phyloP scores from a whole-genome alignment of 1,284 basidiomycete species.

The Naganishia albida region DNA sequence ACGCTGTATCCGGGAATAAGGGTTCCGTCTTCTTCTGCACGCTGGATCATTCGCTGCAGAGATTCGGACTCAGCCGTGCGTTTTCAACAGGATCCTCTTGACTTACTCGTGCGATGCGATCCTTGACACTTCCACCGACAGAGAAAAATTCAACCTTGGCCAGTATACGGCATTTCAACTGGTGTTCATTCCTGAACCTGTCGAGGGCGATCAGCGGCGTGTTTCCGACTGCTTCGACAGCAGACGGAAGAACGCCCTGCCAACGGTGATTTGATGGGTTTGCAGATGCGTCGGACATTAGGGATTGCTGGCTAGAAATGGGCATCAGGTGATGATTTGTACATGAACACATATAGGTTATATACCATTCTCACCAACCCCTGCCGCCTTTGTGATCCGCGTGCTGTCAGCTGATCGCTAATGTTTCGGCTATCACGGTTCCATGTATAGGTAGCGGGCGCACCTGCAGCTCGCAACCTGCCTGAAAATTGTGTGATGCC shows the following conservation, averaged over 20 bases:
- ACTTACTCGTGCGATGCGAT: slow-evolving; percentile 78
- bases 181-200: slow-evolving; percentile 71
- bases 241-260: slow-evolving; percentile 66
- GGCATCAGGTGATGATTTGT: no score
- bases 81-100: background rate
- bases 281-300: background rate
- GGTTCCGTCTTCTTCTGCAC: slow-evolving; percentile 82
- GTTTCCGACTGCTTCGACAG: slow-evolving; percentile 81
- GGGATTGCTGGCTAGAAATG: background rate
- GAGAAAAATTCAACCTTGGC: slow-evolving; percentile 90
- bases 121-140: slow-evolving; percentile 91
- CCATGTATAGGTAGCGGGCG: no score
- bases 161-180: slow-evolving; percentile 84
- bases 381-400: no score
- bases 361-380: no score
- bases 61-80: background rate
- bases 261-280: slow-evolving; percentile 51
- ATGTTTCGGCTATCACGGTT: no score
- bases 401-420: no score
- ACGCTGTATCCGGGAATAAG: slow-evolving; percentile 86
- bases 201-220: slow-evolving; percentile 88
- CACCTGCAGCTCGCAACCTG: no score
- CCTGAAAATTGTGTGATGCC: no score
- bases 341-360: no score
- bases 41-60: slow-evolving; percentile 78